These are phyloP conservation scores for Phoma herbarum DNA, from an alignment of 2,329 filamentous ascomycete genomes.

Conservation along the genomic window DNA sequence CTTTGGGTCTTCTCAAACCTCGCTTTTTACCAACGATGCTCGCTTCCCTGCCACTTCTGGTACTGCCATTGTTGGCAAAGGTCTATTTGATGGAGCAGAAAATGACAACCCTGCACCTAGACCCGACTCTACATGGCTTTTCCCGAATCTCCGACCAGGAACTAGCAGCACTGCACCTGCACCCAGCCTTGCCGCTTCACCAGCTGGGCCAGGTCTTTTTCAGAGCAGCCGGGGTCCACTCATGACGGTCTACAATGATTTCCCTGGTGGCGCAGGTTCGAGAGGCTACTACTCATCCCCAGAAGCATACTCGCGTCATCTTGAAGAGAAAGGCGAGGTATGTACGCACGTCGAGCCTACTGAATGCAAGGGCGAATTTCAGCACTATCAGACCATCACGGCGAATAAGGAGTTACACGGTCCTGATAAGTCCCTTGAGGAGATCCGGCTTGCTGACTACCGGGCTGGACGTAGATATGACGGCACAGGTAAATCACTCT, in stretches of 20 bases:
- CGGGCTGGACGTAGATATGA: conserved; percentile 8
- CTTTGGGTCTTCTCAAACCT: no score
- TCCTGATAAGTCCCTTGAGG: conserved; percentile 28
- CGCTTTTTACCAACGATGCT: background rate
- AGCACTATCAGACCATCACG: conserved; percentile 28
- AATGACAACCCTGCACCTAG: background rate
- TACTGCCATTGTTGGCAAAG: background rate
- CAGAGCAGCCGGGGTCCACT: background rate
- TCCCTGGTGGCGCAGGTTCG: background rate
- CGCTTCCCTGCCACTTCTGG: background rate
- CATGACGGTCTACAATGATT: background rate
- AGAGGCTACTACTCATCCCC: background rate
- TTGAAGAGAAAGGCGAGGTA: conserved; percentile 16
- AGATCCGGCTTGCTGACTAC: conserved; percentile 27
- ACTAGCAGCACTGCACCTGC: background rate
- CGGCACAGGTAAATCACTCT: background rate
- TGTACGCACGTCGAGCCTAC: conserved; percentile 11
- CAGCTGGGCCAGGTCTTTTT: background rate
- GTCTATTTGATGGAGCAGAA: background rate
- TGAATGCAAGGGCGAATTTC: background rate
- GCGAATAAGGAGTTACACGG: background rate
- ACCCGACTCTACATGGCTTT: no score
- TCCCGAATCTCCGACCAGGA: background rate
- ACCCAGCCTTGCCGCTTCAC: background rate
- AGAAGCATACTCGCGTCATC: conserved; percentile 5